A percentile compares a stretch with the other conserved stretches of the same genome.
Conservation (phyloP, 345 rosid species). For the Pelargonium nanum region DNA sequence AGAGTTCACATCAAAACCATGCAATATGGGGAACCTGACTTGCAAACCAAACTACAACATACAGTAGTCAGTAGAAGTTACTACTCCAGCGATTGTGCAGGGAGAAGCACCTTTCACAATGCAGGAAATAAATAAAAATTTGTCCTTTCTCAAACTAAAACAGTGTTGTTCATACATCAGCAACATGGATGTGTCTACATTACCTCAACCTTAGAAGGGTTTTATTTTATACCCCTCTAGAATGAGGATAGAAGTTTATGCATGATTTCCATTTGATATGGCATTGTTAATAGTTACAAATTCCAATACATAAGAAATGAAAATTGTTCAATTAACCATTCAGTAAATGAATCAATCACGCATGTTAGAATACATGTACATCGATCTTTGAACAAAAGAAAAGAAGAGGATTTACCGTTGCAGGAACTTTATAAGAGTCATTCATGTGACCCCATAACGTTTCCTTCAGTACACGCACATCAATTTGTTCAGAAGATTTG, state of each 20-base stretch:
- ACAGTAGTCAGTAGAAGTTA: too few relatives aligned
- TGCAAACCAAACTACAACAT: too few relatives aligned
- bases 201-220: not conserved
- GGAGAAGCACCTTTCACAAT: too few relatives aligned
- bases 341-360: too few relatives aligned
- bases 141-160: not conserved
- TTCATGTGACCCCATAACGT: conserved; percentile 27
- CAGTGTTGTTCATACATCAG: not conserved
- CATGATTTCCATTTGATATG: too few relatives aligned
- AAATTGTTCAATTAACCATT: too few relatives aligned
- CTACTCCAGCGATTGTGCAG: too few relatives aligned
- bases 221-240: not conserved
- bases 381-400: not conserved
- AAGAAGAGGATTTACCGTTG: conserved; percentile 8
- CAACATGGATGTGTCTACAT: not conserved
- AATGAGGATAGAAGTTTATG: not conserved
- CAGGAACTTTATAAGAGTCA: conserved; percentile 11
- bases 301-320: too few relatives aligned
- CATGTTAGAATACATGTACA: not conserved
- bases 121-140: too few relatives aligned
- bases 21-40: too few relatives aligned
- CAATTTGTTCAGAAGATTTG: conserved; percentile 30
- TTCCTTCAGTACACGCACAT: conserved; percentile 27
- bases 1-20: too few relatives aligned
- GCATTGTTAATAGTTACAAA: too few relatives aligned